phyloP scores from a whole-genome alignment of 768 basidiomycete species.

The Coprinellus aureogranulatus region DNA sequence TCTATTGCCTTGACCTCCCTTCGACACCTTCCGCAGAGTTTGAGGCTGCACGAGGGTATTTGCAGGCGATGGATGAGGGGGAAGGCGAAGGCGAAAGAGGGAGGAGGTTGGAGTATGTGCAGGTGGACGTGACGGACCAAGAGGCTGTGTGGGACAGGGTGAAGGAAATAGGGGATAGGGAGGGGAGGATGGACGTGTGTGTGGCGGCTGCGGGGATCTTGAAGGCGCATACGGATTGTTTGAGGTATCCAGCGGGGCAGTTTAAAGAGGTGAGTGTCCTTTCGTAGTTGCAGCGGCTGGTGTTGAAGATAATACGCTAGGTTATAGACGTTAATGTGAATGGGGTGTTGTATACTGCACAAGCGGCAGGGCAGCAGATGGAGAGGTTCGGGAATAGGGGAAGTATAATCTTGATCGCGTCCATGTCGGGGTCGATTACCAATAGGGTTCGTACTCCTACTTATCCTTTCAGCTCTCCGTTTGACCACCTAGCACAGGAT shows the following conservation, averaged over 20 bases:
- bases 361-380: conserved; percentile 62
- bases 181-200: conserved; percentile 63
- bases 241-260: conserved; percentile 53
- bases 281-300: not conserved
- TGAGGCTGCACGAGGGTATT: conserved; percentile 30
- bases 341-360: conserved; percentile 58
- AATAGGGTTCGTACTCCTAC: conserved; percentile 31
- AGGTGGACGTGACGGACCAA: conserved; percentile 59
- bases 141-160: conserved; percentile 41
- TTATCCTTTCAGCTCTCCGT: not conserved
- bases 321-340: conserved; percentile 60
- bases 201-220: conserved; percentile 67
- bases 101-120: conserved; percentile 44
- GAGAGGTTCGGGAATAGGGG: conserved; percentile 43
- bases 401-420: conserved; percentile 58
- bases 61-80: not conserved
- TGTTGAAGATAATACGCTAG: not conserved
- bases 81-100: conserved; percentile 17
- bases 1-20: conserved; percentile 66
- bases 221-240: conserved; percentile 46
- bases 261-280: conserved; percentile 47
- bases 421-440: conserved; percentile 61
- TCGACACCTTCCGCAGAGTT: conserved; percentile 47
- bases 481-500: conserved; percentile 8
- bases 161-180: conserved; percentile 54